Base-by-base conservation (phyloP, 495 filamentous ascomycete species). In the Astrocystis sublimbata region DNA sequence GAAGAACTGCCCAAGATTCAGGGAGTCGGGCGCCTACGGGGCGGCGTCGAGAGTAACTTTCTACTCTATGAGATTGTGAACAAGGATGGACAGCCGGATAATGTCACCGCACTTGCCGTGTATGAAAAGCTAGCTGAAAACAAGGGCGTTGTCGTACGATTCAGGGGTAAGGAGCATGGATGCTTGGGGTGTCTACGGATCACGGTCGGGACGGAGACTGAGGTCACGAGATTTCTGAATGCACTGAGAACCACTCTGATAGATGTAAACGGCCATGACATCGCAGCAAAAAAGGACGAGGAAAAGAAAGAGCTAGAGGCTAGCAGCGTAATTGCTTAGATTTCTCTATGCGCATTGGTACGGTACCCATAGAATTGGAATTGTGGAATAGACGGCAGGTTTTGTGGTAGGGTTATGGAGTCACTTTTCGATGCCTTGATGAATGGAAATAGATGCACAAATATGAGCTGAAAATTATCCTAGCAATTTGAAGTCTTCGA, bases 181-280 rank as follows among this genome's bases (percentile, higher is more conserved):
- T 98, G 94, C 69, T 68, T 87, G 62, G 94, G 93, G 1, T 97
- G 93, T 69, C 73, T 98, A 69, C 81, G 94, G 41, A 89, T 98
- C 63, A 98, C 94, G 1, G 89, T 98, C 8, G 94, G 94, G 6
- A 98, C 94, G 5, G 89, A 92, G 71, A 74, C 83, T 13, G 94
- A 98, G 76, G 90, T 94, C 24, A 86, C 84, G 33, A 84, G 83
- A 65, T 88, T 98, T 69, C 71, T 98, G 73, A 74, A 78, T 23
- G 86, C 91, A 69, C 68, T 96, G 33, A 78, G 76, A 67, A 74
- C 65, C 49, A 87, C 90, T 30, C 66, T 98, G 60, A 75, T 65
- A 4, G 83, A 84, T 60, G 79, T 87, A 19, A 71, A 79, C 38
- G 72, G 73, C 5, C 66, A 67, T 47, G 53, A 55, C 21, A 46